Conservation (phyloP, 208 protist genomes). For the Trypanosoma platydactyli region DNA sequence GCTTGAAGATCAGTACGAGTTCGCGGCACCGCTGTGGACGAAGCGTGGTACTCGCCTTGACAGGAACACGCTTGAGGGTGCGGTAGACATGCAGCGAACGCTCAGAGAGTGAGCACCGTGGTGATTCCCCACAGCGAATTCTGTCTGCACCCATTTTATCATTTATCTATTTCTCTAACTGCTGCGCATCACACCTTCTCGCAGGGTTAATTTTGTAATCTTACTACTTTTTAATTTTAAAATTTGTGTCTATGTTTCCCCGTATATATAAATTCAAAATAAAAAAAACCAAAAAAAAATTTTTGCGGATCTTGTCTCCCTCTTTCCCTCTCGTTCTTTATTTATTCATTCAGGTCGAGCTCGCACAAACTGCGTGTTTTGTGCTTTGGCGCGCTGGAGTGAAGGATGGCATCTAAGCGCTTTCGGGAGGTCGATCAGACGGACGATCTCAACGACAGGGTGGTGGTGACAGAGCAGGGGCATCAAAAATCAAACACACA, state of each 20-base stretch:
- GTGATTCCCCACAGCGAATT: not conserved
- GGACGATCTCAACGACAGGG: not conserved
- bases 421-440: constrained; percentile 10
- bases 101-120: constrained; percentile 13
- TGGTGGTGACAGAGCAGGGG: not conserved
- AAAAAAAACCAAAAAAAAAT: too few relatives aligned
- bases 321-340: not conserved
- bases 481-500: not conserved
- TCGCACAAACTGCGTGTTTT: not conserved
- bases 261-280: constrained; percentile 8
- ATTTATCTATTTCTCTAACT: constrained; percentile 5
- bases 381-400: not conserved
- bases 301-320: not conserved
- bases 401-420: constrained; percentile 13
- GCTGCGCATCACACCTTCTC: not conserved
- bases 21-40: constrained; percentile 88
- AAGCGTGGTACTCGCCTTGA: constrained; percentile 86
- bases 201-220: not conserved
- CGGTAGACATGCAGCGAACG: constrained; percentile 49
- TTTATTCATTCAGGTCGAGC: not conserved
- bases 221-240: constrained; percentile 5
- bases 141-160: not conserved
- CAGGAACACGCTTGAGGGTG: constrained; percentile 84
- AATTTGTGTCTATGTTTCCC: not conserved
- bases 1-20: constrained; percentile 90